A percentile compares a stretch with the other conserved stretches of the same genome.
Evolutionary conservation across 2,329 filamentous ascomycete species (phyloP).

Genomic region (Stemphylium beticola): DNA sequence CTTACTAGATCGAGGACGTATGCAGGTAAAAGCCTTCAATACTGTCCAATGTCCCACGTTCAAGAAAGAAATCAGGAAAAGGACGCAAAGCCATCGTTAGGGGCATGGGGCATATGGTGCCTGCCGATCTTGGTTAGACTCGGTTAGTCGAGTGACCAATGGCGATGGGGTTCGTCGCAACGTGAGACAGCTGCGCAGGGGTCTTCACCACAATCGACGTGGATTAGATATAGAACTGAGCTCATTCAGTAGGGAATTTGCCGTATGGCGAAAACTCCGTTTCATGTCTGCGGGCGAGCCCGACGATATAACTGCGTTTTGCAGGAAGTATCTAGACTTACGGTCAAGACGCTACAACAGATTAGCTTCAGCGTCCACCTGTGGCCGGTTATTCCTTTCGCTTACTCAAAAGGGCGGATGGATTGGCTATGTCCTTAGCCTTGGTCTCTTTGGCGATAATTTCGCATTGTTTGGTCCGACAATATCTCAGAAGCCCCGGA

Average conservation of each 20-base stretch:
- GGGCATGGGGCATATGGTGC: slow-evolving; percentile 6
- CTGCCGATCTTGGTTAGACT: slow-evolving; percentile 20
- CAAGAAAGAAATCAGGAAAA: not conserved
- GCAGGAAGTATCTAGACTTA: too few relatives aligned
- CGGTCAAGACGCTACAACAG: too few relatives aligned
- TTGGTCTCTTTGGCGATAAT: too few relatives aligned
- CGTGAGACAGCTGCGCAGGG: slow-evolving; percentile 24
- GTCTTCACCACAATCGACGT: not conserved
- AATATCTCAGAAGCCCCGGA: too few relatives aligned
- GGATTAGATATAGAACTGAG: not conserved
- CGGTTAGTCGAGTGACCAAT: slow-evolving; percentile 15
- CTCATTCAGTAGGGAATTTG: not conserved
- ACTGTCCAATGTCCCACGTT: not conserved
- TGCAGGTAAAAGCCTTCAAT: not conserved
- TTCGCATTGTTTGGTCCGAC: too few relatives aligned
- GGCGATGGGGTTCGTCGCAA: slow-evolving; percentile 10
- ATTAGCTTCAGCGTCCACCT: too few relatives aligned
- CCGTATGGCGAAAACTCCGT: not conserved
- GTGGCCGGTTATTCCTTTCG: too few relatives aligned
- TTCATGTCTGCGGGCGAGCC: not conserved
- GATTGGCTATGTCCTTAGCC: too few relatives aligned
- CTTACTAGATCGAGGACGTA: not conserved
- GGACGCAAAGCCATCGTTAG: not conserved
- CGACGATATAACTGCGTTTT: too few relatives aligned
- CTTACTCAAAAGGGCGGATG: too few relatives aligned